These are phyloP conservation scores for Echria macrotheca DNA, from an alignment of 495 filamentous ascomycete genomes.

Conservation along the genomic window DNA sequence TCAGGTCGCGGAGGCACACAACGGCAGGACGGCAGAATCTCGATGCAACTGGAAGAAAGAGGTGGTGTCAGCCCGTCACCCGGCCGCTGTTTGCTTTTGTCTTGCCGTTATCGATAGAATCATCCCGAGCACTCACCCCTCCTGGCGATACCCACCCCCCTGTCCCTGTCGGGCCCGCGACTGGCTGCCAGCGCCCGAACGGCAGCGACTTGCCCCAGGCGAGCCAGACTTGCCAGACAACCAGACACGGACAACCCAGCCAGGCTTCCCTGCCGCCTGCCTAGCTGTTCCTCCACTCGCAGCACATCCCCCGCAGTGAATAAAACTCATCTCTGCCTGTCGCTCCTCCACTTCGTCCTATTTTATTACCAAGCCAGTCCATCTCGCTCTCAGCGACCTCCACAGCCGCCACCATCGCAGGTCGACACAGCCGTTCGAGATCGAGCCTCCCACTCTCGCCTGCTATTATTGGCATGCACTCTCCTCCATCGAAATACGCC, in stretches of 20 bases:
- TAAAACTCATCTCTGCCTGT: constrained; percentile 33
- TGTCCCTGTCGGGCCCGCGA: constrained; percentile 7
- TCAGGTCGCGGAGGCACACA: no score
- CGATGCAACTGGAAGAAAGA: not conserved
- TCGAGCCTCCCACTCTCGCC: not conserved
- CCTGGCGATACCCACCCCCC: constrained; percentile 7
- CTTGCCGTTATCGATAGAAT: constrained; percentile 12
- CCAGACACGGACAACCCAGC: constrained; percentile 15
- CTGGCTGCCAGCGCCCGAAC: constrained; percentile 4
- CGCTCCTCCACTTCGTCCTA: constrained; percentile 27
- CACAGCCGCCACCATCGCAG: constrained; percentile 17
- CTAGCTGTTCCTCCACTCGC: constrained; percentile 22
- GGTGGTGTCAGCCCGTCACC: constrained; percentile 17
- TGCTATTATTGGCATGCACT: constrained; percentile 6
- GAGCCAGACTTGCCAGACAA: constrained; percentile 1
- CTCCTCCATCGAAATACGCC: not conserved
- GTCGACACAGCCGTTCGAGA: constrained; percentile 6
- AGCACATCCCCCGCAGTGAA: constrained; percentile 30
- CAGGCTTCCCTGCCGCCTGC: constrained; percentile 21
- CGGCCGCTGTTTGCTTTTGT: constrained; percentile 14
- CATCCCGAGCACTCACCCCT: not conserved
- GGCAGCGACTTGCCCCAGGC: constrained; percentile 2
- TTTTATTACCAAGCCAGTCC: constrained; percentile 26
- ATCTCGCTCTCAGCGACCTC: constrained; percentile 18
- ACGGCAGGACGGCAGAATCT: no score